These are phyloP conservation scores for Talaromyces adpressus DNA, from an alignment of 495 filamentous ascomycete species.

Conservation along the genomic window DNA sequence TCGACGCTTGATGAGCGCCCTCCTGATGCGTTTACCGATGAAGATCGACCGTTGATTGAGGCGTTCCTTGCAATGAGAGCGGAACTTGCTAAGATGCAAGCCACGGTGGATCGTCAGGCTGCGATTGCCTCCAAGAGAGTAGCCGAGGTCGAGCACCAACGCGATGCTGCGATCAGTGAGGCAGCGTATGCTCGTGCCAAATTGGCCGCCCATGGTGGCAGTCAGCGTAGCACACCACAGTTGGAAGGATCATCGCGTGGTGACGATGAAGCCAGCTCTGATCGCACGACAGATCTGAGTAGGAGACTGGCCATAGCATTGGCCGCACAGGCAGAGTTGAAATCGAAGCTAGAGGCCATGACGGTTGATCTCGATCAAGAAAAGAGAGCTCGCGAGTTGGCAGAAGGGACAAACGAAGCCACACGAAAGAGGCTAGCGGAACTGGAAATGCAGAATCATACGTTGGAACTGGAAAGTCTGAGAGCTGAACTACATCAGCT, in stretches of 20 bases:
- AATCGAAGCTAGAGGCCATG: constrained; percentile 58
- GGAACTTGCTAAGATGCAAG: constrained; percentile 78
- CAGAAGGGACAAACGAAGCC: constrained; percentile 80
- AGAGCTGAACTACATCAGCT: constrained; percentile 74
- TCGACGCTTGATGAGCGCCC: constrained; percentile 69
- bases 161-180: constrained; percentile 86
- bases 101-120: constrained; percentile 78
- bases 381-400: constrained; percentile 67
- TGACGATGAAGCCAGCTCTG: constrained; percentile 44
- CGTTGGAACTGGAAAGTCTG: constrained; percentile 75
- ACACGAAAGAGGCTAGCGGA: constrained; percentile 77
- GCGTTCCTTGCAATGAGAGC: constrained; percentile 84
- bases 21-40: constrained; percentile 73
- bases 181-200: constrained; percentile 93
- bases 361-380: constrained; percentile 70
- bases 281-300: constrained; percentile 70
- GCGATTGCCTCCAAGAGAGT: constrained; percentile 78
- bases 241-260: constrained; percentile 54
- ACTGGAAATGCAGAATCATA: constrained; percentile 76
- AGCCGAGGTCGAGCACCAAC: constrained; percentile 85
- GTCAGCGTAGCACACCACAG: constrained; percentile 62
- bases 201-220: constrained; percentile 73
- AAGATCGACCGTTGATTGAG: constrained; percentile 87
- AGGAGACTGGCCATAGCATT: constrained; percentile 76
- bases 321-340: constrained; percentile 68